A percentile compares a stretch with the other conserved stretches of the same genome.
Evolutionary conservation across 192 early-diverging fungal genomes (phyloP).

Genomic region (Linnemannia exigua): DNA sequence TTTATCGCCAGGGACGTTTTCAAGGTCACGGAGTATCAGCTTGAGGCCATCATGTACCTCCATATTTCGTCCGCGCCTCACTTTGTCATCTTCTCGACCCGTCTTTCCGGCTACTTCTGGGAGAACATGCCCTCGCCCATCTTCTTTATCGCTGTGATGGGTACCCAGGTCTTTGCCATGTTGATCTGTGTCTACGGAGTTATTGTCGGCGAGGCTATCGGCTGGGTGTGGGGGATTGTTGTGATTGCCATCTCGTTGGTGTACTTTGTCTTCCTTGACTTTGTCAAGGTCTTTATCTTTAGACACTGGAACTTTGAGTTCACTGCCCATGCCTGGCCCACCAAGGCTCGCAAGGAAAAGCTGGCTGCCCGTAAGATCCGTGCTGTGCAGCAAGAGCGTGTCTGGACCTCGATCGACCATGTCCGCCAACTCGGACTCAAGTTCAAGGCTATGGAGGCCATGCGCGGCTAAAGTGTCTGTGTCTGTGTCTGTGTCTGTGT

Average conservation of each 20-base stretch:
- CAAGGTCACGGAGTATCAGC: constrained; percentile 56
- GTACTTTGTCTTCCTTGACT: constrained; percentile 88
- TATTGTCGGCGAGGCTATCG: constrained; percentile 76
- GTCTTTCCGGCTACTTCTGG: constrained; percentile 90
- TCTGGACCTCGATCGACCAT: constrained; percentile 41
- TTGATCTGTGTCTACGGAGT: constrained; percentile 80
- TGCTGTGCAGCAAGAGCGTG: constrained; percentile 60
- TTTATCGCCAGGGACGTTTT: constrained; percentile 84
- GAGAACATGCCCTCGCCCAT: constrained; percentile 84
- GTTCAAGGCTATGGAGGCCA: constrained; percentile 35
- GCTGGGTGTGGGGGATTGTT: constrained; percentile 79
- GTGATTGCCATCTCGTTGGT: constrained; percentile 83
- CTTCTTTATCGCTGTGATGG: constrained; percentile 89
- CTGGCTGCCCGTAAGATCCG: constrained; percentile 69
- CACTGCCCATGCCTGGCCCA: constrained; percentile 88
- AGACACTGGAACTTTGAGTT: constrained; percentile 92
- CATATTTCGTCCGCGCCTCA: constrained; percentile 93
- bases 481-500: not conserved
- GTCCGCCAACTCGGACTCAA: constrained; percentile 43
- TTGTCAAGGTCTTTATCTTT: constrained; percentile 92
- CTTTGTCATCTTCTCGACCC: constrained; percentile 96
- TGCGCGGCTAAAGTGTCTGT: constrained; percentile 14
- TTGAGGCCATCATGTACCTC: constrained; percentile 96
- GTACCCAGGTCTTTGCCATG: constrained; percentile 94
- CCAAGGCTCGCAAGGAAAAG: constrained; percentile 72